Evolutionary conservation across 1,139 yeast species (phyloP).

Genomic region (Wickerhamomyces sp.): DNA sequence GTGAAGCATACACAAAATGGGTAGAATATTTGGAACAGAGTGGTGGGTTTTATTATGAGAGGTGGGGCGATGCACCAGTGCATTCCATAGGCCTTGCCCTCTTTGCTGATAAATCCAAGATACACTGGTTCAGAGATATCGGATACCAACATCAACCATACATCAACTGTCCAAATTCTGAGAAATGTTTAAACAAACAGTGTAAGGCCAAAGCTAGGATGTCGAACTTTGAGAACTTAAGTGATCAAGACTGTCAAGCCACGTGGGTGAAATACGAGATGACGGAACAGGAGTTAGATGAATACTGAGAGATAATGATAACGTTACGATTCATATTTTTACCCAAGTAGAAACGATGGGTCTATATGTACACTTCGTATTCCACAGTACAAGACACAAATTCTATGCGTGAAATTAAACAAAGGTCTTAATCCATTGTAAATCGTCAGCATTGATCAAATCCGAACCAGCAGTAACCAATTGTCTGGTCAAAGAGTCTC

Average conservation of each 20-base stretch:
- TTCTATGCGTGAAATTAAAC: no score
- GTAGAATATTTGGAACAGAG: slow-evolving; percentile 56
- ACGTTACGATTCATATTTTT: no score
- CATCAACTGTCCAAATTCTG: slow-evolving; percentile 57
- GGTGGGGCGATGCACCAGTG: slow-evolving; percentile 95
- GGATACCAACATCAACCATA: slow-evolving; percentile 78
- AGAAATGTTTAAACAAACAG: slow-evolving; percentile 31
- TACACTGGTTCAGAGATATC: slow-evolving; percentile 88
- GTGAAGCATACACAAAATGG: slow-evolving; percentile 61
- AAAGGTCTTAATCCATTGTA: slow-evolving; percentile 23
- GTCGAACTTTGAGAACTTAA: slow-evolving; percentile 37
- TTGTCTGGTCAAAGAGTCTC: slow-evolving; percentile 36
- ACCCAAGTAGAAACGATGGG: no score
- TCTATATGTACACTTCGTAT: no score
- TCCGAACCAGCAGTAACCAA: slow-evolving; percentile 35
- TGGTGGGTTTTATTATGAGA: slow-evolving; percentile 80
- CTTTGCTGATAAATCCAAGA: slow-evolving; percentile 61
- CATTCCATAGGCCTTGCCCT: slow-evolving; percentile 71
- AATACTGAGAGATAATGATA: neutral
- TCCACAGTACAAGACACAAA: no score
- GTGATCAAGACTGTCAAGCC: slow-evolving; percentile 67
- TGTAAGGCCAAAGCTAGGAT: slow-evolving; percentile 41
- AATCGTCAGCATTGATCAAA: slow-evolving; percentile 44
- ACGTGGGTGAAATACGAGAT: slow-evolving; percentile 65
- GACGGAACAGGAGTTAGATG: slow-evolving; percentile 31